A percentile compares a stretch with the other conserved stretches of the same genome.
phyloP scores from a whole-genome alignment of 441 rosid genomes.

The Eruca vesicaria region DNA sequence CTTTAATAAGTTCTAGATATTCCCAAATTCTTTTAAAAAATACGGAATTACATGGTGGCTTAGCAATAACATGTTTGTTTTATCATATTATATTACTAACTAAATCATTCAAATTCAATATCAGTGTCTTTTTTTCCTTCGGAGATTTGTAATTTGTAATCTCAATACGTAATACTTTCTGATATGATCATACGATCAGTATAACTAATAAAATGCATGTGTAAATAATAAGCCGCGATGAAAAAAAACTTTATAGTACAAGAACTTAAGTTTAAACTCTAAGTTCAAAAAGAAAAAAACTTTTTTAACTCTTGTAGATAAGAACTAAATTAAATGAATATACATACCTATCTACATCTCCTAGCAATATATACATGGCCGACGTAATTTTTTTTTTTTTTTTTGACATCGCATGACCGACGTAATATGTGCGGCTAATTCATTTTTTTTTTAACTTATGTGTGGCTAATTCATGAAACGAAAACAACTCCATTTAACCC shows the following conservation, averaged over 20 bases:
- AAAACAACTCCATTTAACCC: not conserved
- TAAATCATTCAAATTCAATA: not conserved
- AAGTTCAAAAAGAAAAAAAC: no score
- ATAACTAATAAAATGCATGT: not conserved
- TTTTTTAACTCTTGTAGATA: conserved; percentile 9
- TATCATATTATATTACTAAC: not conserved
- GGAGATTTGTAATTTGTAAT: not conserved
- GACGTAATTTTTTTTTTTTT: no score
- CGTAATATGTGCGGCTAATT: not conserved
- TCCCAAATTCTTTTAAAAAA: no score
- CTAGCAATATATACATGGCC: conserved; percentile 16
- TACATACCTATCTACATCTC: conserved; percentile 1
- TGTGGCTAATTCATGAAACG: no score
- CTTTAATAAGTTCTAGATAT: no score
- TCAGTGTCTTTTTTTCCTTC: not conserved
- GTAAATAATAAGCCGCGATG: conserved; percentile 11
- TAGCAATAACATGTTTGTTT: not conserved
- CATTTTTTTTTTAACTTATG: no score
- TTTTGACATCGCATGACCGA: no score
- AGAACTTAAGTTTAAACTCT: no score
- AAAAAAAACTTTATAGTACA: conserved; percentile 19
- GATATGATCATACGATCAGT: not conserved
- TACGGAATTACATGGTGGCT: not conserved
- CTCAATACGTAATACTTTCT: not conserved
- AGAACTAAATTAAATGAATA: conserved; percentile 6